phyloP scores from a whole-genome alignment of 306 rosid species.

The Pyrus bretschneideri region DNA sequence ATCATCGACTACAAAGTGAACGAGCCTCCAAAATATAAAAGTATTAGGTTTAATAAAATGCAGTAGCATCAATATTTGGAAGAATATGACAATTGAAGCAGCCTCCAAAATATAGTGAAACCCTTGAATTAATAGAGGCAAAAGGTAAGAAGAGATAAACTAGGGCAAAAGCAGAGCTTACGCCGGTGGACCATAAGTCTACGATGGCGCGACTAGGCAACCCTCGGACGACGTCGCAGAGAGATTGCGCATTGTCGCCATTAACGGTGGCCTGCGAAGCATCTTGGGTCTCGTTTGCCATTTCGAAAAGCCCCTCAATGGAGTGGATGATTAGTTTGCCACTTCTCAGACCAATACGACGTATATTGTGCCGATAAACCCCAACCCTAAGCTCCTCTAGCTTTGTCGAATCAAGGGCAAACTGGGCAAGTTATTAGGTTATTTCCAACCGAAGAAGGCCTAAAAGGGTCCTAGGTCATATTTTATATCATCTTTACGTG shows the following conservation, averaged over 20 bases:
- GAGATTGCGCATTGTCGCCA: slow-evolving; percentile 1
- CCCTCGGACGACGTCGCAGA: slow-evolving; percentile 21
- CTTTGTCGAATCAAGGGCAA: too few species aligned
- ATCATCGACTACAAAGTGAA: not conserved
- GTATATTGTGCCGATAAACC: too few species aligned
- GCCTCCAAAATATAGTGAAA: not conserved
- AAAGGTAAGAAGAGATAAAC: not conserved
- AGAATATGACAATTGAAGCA: not conserved
- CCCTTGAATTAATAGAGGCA: not conserved
- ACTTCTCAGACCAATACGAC: too few species aligned
- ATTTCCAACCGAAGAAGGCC: too few species aligned
- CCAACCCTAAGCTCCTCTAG: too few species aligned
- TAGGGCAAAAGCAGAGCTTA: slow-evolving; percentile 17
- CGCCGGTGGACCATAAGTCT: slow-evolving; percentile 46
- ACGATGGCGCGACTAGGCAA: slow-evolving; percentile 46
- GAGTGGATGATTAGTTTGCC: not conserved
- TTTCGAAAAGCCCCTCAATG: not conserved
- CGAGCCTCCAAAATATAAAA: not conserved
- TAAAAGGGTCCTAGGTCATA: too few species aligned
- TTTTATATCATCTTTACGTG: too few species aligned
- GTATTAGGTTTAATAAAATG: not conserved
- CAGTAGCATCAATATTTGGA: not conserved
- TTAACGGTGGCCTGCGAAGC: slow-evolving; percentile 1
- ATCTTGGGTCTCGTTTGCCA: not conserved
- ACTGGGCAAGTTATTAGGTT: too few species aligned